phyloP scores from a whole-genome alignment of 2,329 filamentous ascomycete genomes.

The Xylaria sp. region DNA sequence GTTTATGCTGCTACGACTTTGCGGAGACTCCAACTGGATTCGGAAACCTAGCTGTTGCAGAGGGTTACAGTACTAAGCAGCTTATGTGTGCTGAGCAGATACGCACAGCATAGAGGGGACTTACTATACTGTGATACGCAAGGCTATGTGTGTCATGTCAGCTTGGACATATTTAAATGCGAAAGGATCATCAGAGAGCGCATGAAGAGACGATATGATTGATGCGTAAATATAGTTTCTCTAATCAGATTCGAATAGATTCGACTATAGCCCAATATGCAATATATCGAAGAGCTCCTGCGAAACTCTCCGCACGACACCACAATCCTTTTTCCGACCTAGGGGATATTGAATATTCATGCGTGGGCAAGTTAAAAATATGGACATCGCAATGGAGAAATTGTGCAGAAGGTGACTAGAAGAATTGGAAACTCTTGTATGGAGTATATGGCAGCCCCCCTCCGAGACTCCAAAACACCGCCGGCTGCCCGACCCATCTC shows the following conservation, averaged over 20 bases:
- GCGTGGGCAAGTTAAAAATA: slow-evolving; percentile 35
- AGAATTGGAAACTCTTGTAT: slow-evolving; percentile 41
- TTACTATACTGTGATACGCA: not conserved
- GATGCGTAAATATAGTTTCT: slow-evolving; percentile 33
- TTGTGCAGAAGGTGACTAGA: slow-evolving; percentile 32
- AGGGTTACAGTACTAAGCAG: not conserved
- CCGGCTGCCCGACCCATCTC: slow-evolving; percentile 45
- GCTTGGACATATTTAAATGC: not conserved
- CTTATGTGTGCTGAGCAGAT: not conserved
- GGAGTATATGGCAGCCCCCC: slow-evolving; percentile 40
- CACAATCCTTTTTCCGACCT: slow-evolving; percentile 41
- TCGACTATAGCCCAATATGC: slow-evolving; percentile 33
- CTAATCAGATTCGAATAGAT: slow-evolving; percentile 34
- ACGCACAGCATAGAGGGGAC: not conserved
- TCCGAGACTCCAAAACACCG: slow-evolving; percentile 48
- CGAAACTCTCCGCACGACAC: slow-evolving; percentile 8
- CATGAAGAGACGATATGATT: slow-evolving; percentile 27
- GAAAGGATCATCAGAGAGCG: not conserved
- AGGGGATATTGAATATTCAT: slow-evolving; percentile 38
- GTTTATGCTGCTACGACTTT: not conserved
- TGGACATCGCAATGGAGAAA: slow-evolving; percentile 42
- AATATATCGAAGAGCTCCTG: slow-evolving; percentile 25
- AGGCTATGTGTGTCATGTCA: slow-evolving; percentile 14
- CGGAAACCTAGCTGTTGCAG: slow-evolving; percentile 8
- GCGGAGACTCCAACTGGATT: not conserved